A percentile compares a stretch with the other conserved stretches of the same genome.
Conservation (phyloP, 768 basidiomycete genomes). For the Gyrodon lividus region DNA sequence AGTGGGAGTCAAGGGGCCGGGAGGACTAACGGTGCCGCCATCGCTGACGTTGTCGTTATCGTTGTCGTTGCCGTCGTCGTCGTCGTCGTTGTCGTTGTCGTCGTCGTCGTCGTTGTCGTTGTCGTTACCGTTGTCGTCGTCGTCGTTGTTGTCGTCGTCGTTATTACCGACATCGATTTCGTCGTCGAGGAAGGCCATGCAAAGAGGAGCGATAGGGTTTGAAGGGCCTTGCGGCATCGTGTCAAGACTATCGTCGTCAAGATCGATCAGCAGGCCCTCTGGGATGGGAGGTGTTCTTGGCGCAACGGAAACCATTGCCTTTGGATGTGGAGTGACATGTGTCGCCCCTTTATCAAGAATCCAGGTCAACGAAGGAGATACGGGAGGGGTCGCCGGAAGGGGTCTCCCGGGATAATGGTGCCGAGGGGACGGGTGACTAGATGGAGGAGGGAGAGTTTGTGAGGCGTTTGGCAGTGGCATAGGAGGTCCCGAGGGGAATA, state of each 20-base stretch:
- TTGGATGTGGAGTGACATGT: conserved; percentile 13
- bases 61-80: conserved; percentile 7
- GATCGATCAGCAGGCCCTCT: conserved; percentile 57
- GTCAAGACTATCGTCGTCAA: conserved; percentile 43
- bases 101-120: conserved; percentile 6
- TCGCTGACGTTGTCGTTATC: conserved; percentile 29
- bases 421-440: conserved; percentile 27
- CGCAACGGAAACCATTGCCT: conserved; percentile 15
- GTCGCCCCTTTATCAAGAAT: conserved; percentile 30
- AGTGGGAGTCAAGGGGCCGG: conserved; percentile 32
- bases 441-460: conserved; percentile 24
- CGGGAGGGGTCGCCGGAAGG: conserved; percentile 32
- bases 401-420: conserved; percentile 34
- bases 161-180: conserved; percentile 19
- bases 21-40: conserved; percentile 32
- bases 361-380: conserved; percentile 34
- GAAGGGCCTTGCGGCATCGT: conserved; percentile 7
- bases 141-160: conserved; percentile 4
- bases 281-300: conserved; percentile 38
- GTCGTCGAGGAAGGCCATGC: conserved; percentile 24
- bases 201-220: conserved; percentile 16
- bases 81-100: conserved; percentile 14
- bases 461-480: conserved; percentile 22
- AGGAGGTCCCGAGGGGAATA: conserved; percentile 36
- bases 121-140: background rate